These are phyloP conservation scores for Calonectria pteridis DNA, from an alignment of 2,329 filamentous ascomycete species.

Conservation along the genomic window DNA sequence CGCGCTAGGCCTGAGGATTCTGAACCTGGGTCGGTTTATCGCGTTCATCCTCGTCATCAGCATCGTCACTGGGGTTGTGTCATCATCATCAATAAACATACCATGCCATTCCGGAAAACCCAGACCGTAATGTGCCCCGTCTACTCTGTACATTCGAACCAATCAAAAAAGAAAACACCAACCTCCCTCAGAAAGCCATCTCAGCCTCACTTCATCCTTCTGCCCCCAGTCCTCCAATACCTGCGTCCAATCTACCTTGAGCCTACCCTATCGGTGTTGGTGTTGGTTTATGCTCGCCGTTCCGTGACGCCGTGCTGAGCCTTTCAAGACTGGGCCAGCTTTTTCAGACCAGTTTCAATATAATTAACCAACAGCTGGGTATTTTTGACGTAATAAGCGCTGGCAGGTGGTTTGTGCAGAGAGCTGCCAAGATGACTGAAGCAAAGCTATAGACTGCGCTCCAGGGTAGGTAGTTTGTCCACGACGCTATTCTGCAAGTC, in stretches of 20 bases:
- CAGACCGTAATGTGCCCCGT: constrained; percentile 34
- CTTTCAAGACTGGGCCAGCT: background rate
- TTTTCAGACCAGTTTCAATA: background rate
- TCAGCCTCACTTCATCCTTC: background rate
- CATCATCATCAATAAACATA: constrained; percentile 31
- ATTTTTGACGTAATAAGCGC: background rate
- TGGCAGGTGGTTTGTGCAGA: background rate
- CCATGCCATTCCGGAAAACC: constrained; percentile 33
- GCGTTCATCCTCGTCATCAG: background rate
- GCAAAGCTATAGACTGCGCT: constrained; percentile 18
- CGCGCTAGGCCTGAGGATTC: background rate
- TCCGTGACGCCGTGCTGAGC: background rate
- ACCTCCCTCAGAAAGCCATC: constrained; percentile 11
- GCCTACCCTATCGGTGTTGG: background rate
- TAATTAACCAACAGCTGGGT: background rate
- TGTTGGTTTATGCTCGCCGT: constrained; percentile 2
- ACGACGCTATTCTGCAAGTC: background rate
- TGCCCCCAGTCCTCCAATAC: background rate
- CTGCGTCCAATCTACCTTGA: background rate
- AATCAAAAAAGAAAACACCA: constrained; percentile 35
- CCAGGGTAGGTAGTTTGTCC: constrained; percentile 14
- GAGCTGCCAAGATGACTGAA: constrained; percentile 13
- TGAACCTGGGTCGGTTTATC: background rate
- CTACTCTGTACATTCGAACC: constrained; percentile 39
- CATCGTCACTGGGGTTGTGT: background rate